phyloP scores from a whole-genome alignment of 2,329 filamentous ascomycete species.

The Ophiostoma pallidulum region DNA sequence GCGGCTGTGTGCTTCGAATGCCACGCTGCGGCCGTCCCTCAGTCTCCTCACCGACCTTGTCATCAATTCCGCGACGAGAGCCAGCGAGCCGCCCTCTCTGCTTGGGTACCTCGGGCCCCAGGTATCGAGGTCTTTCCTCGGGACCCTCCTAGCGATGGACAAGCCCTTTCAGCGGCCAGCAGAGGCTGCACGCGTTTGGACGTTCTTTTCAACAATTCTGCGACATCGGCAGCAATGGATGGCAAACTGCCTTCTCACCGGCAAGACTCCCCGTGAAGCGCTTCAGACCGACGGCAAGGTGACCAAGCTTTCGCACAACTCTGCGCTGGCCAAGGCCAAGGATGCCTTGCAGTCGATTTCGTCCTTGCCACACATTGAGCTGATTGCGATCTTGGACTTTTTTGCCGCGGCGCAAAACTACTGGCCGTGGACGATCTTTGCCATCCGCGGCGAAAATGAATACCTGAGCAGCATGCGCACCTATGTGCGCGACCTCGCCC shows the following conservation, averaged over 20 bases:
- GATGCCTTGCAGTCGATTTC: conserved; percentile 58
- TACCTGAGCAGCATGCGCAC: conserved; percentile 65
- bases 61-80: conserved; percentile 50
- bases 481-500: conserved; percentile 53
- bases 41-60: conserved; percentile 65
- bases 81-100: conserved; percentile 80
- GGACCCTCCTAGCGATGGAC: conserved; percentile 66
- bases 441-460: conserved; percentile 60
- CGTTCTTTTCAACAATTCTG: conserved; percentile 75
- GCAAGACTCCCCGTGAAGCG: conserved; percentile 70
- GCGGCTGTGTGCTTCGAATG: conserved; percentile 62
- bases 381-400: conserved; percentile 74
- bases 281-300: conserved; percentile 47
- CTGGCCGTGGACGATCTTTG: conserved; percentile 89
- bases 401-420: conserved; percentile 82
- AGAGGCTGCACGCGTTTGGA: conserved; percentile 67
- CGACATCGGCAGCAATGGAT: conserved; percentile 93
- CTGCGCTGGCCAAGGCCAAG: conserved; percentile 67
- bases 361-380: conserved; percentile 53
- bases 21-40: conserved; percentile 56
- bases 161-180: conserved; percentile 58
- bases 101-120: conserved; percentile 79
- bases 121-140: conserved; percentile 74
- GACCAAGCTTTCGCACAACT: conserved; percentile 41
- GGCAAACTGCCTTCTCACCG: conserved; percentile 84